Evolutionary conservation across 305 asterid genomes (phyloP).

Genomic region (Rubia occidens): DNA sequence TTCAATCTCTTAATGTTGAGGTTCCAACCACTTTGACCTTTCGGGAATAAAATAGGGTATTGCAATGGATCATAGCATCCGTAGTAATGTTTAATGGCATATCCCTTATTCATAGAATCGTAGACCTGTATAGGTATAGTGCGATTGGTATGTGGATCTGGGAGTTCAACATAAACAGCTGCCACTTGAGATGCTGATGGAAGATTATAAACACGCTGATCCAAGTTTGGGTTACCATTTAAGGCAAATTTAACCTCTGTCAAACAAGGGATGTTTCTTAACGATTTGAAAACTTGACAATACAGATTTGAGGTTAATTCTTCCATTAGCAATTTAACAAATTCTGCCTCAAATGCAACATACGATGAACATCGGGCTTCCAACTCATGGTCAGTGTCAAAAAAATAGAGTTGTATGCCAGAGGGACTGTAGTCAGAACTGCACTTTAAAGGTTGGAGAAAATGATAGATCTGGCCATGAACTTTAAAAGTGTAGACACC

Average conservation of each 20-base stretch:
- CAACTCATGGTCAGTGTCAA: not conserved
- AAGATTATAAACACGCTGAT: constrained; percentile 3
- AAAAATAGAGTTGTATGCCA: not conserved
- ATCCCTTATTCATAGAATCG: not conserved
- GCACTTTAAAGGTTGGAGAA: too few species aligned
- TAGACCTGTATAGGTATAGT: constrained; percentile 1
- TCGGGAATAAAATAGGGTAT: constrained; percentile 8
- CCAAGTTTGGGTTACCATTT: not conserved
- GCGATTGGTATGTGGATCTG: not conserved
- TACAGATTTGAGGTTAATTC: not conserved
- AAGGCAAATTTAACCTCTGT: not conserved
- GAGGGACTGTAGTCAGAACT: too few species aligned
- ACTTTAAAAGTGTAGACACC: too few species aligned
- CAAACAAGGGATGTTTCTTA: not conserved
- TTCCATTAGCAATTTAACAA: not conserved
- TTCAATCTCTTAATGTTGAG: too few species aligned
- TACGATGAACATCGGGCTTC: not conserved
- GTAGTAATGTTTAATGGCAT: not conserved
- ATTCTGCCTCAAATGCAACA: not conserved
- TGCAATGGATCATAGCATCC: constrained; percentile 18
- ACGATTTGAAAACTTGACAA: not conserved
- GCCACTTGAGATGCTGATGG: constrained; percentile 1
- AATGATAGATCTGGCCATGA: too few species aligned
- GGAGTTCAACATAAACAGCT: not conserved
- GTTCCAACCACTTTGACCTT: constrained; percentile 9